Conservation (phyloP, 306 rosid species). For the Corylus avellana region DNA sequence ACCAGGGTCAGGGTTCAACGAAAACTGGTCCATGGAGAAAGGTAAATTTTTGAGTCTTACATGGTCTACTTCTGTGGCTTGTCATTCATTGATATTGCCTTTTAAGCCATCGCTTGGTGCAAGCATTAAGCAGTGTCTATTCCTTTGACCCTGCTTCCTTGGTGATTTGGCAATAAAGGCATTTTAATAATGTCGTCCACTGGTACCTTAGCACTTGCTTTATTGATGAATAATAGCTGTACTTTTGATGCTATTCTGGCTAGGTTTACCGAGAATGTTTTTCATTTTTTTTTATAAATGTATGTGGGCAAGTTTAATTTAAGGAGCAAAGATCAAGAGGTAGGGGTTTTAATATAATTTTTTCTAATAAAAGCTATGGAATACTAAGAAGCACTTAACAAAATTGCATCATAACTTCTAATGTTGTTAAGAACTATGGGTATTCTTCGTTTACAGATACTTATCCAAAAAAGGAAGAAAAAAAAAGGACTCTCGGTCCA, state of each 20-base stretch:
- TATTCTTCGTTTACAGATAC: too few species aligned
- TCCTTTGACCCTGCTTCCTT: neutral
- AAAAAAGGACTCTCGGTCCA: constrained; percentile 3
- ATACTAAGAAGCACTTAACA: neutral
- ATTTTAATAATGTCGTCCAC: neutral
- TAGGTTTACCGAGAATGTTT: neutral
- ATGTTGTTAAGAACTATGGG: neutral
- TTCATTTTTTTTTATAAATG: neutral
- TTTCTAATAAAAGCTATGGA: neutral
- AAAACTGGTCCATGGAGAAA: constrained; percentile 95
- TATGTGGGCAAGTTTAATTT: neutral
- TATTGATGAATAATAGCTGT: neutral
- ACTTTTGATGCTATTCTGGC: neutral
- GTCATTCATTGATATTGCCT: constrained; percentile 5
- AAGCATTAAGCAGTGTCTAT: neutral
- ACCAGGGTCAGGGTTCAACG: constrained; percentile 58
- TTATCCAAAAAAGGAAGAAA: neutral
- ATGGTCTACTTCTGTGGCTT: constrained; percentile 8
- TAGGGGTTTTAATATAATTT: neutral
- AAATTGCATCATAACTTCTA: neutral
- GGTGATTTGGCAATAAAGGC: neutral
- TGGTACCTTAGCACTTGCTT: neutral
- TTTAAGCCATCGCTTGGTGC: neutral
- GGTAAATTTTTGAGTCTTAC: constrained; percentile 42
- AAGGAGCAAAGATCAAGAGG: neutral